These are phyloP conservation scores for Taiozyma onychis DNA, from an alignment of 1,139 yeast species.

Conservation along the genomic window DNA sequence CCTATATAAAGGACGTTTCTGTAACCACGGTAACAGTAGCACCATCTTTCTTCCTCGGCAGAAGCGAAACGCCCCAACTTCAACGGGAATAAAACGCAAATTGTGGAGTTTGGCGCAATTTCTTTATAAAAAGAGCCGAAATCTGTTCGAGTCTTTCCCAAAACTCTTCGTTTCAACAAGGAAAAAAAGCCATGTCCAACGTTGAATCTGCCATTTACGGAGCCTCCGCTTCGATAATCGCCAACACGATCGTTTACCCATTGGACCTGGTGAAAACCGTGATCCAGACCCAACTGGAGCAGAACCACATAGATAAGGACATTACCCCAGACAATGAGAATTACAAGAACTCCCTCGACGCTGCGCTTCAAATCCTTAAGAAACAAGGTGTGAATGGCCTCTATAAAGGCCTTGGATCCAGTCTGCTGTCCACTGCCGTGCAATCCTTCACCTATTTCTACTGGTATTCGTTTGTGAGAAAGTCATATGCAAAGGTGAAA, in stretches of 20 bases:
- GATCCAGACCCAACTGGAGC: conserved; percentile 54
- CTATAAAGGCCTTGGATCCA: conserved; percentile 69
- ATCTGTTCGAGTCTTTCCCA: background rate
- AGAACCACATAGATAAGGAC: conserved; percentile 12
- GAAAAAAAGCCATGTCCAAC: conserved; percentile 31
- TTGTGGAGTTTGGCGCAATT: background rate
- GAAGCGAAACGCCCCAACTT: background rate
- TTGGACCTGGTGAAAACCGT: conserved; percentile 68
- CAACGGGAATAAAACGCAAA: background rate
- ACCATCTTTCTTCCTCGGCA: background rate
- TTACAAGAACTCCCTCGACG: conserved; percentile 61
- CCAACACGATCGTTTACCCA: conserved; percentile 76
- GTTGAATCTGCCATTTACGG: conserved; percentile 80
- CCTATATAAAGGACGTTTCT: no score
- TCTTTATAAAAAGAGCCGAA: background rate
- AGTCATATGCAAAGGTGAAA: conserved; percentile 41
- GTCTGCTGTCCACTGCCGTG: conserved; percentile 68
- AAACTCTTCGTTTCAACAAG: no score
- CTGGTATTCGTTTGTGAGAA: conserved; percentile 77
- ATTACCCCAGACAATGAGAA: conserved; percentile 15
- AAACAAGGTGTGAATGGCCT: conserved; percentile 68
- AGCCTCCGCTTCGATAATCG: conserved; percentile 77
- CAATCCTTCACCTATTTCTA: conserved; percentile 82
- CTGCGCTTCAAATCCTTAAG: conserved; percentile 49
- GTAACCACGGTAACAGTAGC: no score